Conservation (phyloP, 805 yeast genomes). For the Hagleromyces aurorensis region DNA sequence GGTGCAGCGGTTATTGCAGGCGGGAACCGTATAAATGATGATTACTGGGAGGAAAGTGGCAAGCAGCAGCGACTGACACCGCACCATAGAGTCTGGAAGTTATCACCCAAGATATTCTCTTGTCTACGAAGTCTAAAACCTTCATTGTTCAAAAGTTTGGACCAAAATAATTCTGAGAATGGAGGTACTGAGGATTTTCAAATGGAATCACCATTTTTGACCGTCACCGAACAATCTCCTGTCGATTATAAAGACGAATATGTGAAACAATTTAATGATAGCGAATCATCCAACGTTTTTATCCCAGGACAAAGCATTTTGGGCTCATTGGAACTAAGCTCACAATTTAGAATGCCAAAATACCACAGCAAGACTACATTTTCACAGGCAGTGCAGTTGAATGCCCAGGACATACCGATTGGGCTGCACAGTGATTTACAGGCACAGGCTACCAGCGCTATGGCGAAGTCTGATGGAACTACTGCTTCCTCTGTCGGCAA, state of each 20-base stretch:
- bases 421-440: slow-evolving; percentile 7
- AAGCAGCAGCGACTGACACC: slow-evolving; percentile 38
- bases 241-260: slow-evolving; percentile 21
- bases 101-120: slow-evolving; percentile 12
- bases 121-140: slow-evolving; percentile 12
- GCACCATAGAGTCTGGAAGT: slow-evolving; percentile 37
- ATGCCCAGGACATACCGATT: slow-evolving; percentile 25
- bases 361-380: slow-evolving; percentile 29
- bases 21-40: slow-evolving; percentile 46
- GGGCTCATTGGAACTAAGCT: slow-evolving; percentile 28
- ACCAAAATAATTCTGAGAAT: background rate
- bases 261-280: slow-evolving; percentile 14
- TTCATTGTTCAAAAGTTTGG: slow-evolving; percentile 2
- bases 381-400: slow-evolving; percentile 23
- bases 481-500: background rate
- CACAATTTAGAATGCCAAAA: slow-evolving; percentile 27
- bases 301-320: slow-evolving; percentile 28
- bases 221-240: slow-evolving; percentile 25
- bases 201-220: slow-evolving; percentile 20
- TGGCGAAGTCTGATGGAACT: background rate
- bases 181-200: slow-evolving; percentile 3
- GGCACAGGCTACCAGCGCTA: background rate
- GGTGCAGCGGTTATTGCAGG: slow-evolving; percentile 41
- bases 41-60: slow-evolving; percentile 46
- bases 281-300: slow-evolving; percentile 19